A percentile compares a stretch with the other conserved stretches of the same genome.
These are phyloP conservation scores for Sporothrix euskadiensis DNA, from an alignment of 2,329 filamentous ascomycete species.

Conservation along the genomic window DNA sequence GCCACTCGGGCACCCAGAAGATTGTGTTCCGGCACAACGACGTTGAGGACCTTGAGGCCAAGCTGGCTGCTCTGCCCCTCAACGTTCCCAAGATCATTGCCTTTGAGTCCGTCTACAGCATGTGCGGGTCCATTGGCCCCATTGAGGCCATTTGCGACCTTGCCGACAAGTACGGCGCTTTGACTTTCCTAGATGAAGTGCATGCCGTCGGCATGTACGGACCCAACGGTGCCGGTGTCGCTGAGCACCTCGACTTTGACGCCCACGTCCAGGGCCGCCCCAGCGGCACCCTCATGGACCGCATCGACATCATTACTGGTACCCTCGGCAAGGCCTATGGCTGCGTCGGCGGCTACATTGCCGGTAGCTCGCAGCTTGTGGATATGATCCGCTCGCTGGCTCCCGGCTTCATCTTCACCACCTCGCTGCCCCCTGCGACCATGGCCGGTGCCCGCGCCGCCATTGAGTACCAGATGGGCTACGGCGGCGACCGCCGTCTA, in stretches of 20 bases:
- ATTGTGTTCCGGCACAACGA: conserved; percentile 99
- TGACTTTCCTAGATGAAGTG: conserved; percentile 98
- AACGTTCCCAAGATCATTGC: conserved; percentile 96
- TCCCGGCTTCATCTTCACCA: conserved; percentile 98
- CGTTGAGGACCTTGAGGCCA: conserved; percentile 85
- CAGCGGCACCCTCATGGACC: conserved; percentile 86
- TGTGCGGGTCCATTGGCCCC: conserved; percentile 96
- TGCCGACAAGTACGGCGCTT: conserved; percentile 94
- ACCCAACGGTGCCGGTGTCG: conserved; percentile 90
- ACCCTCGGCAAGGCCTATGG: conserved; percentile 98
- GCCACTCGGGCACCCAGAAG: conserved; percentile 95
- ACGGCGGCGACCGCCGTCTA: conserved; percentile 82
- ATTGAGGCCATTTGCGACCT: conserved; percentile 96
- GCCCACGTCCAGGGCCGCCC: conserved; percentile 74
- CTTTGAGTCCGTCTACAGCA: conserved; percentile 98
- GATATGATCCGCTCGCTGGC: conserved; percentile 93
- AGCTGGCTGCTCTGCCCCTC: conserved; percentile 82
- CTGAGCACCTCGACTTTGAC: conserved; percentile 94
- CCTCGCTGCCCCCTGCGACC: conserved; percentile 88
- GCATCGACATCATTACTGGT: conserved; percentile 95
- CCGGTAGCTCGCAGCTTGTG: conserved; percentile 80
- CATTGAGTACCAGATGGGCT: conserved; percentile 88
- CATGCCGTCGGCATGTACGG: conserved; percentile 99
- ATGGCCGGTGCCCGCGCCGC: conserved; percentile 93
- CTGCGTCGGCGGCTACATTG: conserved; percentile 96